A percentile compares a stretch with the other conserved stretches of the same genome.
Conservation (phyloP, 1,284 basidiomycete genomes). For the Naganishia cerealis region DNA sequence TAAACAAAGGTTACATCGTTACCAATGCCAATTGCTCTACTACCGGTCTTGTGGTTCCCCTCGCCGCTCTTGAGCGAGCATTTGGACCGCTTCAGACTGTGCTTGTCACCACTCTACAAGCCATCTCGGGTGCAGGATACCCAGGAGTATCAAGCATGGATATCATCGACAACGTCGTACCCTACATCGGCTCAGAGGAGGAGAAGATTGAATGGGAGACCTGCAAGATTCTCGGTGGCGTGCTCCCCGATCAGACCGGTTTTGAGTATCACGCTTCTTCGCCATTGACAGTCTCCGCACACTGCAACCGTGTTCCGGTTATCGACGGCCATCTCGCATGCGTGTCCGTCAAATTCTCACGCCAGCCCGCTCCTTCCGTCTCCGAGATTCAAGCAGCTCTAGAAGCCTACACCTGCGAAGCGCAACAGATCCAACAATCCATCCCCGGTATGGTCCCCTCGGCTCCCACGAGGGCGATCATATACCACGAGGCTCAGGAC, state of each 20-base stretch:
- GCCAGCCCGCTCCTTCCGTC: constrained; percentile 76
- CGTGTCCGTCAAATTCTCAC: constrained; percentile 80
- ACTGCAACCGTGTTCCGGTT: constrained; percentile 89
- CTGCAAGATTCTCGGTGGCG: constrained; percentile 88
- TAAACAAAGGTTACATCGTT: constrained; percentile 89
- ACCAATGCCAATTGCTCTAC: constrained; percentile 99
- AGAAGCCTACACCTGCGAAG: constrained; percentile 70
- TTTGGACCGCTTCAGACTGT: constrained; percentile 91
- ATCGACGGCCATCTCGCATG: constrained; percentile 88
- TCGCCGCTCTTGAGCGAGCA: constrained; percentile 83
- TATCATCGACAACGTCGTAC: constrained; percentile 94
- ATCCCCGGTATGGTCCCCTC: constrained; percentile 64
- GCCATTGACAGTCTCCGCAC: constrained; percentile 82
- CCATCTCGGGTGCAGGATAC: constrained; percentile 95
- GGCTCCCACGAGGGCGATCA: constrained; percentile 81
- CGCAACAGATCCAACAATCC: constrained; percentile 64
- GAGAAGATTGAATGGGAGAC: constrained; percentile 98
- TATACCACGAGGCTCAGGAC: constrained; percentile 88
- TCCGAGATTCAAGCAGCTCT: constrained; percentile 86
- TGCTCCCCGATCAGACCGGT: constrained; percentile 60
- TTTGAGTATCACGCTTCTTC: constrained; percentile 84
- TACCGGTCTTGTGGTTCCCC: constrained; percentile 87
- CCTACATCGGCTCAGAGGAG: constrained; percentile 86
- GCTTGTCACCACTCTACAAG: constrained; percentile 93
- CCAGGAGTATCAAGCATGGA: constrained; percentile 89